Evolutionary conservation across 441 rosid species (phyloP).

Genomic region (Bocquillonia castaneifolia): DNA sequence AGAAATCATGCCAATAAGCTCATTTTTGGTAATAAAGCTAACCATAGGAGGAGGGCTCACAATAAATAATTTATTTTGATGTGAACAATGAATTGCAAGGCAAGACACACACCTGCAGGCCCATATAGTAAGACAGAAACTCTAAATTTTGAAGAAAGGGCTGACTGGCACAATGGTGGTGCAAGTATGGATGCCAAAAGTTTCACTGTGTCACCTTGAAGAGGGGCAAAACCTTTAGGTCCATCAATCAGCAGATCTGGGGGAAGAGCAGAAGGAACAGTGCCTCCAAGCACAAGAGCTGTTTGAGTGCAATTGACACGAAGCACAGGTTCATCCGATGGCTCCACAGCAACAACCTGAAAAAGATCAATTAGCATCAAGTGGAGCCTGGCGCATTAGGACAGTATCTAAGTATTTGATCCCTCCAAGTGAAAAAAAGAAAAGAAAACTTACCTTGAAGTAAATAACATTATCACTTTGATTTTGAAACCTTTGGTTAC

Average conservation of each 20-base stretch:
- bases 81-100: slow-evolving; percentile 19
- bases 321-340: slow-evolving; percentile 69
- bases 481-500: slow-evolving; percentile 46
- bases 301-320: slow-evolving; percentile 69
- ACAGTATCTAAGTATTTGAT: slow-evolving; percentile 9
- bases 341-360: slow-evolving; percentile 92
- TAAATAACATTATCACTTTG: slow-evolving; percentile 40
- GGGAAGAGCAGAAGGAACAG: slow-evolving; percentile 69
- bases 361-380: slow-evolving; percentile 25
- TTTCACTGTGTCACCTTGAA: slow-evolving; percentile 63
- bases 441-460: slow-evolving; percentile 59
- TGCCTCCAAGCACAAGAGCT: slow-evolving; percentile 93
- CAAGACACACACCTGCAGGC: slow-evolving; percentile 47
- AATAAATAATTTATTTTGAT: background rate
- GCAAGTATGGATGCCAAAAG: slow-evolving; percentile 69
- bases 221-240: slow-evolving; percentile 47
- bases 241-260: slow-evolving; percentile 59
- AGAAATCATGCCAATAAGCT: slow-evolving; percentile 6
- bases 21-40: slow-evolving; percentile 13
- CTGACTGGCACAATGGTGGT: slow-evolving; percentile 77
- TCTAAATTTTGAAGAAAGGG: slow-evolving; percentile 76
- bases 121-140: slow-evolving; percentile 82
- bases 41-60: background rate
- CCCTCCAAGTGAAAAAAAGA: background rate
- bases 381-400: slow-evolving; percentile 21